Percentiles rank a stretch among this genome's conserved stretches.
Conservation (phyloP, 2,329 filamentous ascomycete species). For the Fusarium denticulatum region DNA sequence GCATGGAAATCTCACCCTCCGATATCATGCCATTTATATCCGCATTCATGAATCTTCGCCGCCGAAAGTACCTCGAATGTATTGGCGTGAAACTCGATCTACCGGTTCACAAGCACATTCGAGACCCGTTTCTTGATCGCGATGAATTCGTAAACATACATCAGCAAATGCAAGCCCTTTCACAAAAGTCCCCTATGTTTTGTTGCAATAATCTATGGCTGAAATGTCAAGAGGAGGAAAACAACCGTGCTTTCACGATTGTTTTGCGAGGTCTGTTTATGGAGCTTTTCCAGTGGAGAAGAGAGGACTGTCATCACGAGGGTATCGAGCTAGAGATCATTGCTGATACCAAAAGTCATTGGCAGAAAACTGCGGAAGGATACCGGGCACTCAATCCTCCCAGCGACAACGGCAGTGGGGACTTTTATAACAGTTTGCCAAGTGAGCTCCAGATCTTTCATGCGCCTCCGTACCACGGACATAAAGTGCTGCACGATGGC, state of each 20-base stretch:
- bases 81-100: background rate
- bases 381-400: background rate
- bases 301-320: background rate
- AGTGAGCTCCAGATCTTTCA: background rate
- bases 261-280: background rate
- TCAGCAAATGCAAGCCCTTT: background rate
- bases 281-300: background rate
- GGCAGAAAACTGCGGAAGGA: background rate
- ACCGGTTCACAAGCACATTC: background rate
- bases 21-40: background rate
- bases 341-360: background rate
- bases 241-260: background rate
- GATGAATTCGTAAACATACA: background rate
- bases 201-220: too few relatives aligned
- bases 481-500: background rate
- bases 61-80: background rate
- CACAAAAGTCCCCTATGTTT: fast-evolving
- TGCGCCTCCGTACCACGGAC: background rate
- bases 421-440: background rate
- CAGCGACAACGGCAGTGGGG: fast-evolving
- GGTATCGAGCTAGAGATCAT: background rate
- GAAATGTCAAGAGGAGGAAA: background rate
- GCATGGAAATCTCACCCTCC: background rate
- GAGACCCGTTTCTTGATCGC: background rate
- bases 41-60: background rate